Percentiles rank a stretch among this genome's conserved stretches.
phyloP scores from a whole-genome alignment of 495 filamentous ascomycete species.

The Tuber calosporum region DNA sequence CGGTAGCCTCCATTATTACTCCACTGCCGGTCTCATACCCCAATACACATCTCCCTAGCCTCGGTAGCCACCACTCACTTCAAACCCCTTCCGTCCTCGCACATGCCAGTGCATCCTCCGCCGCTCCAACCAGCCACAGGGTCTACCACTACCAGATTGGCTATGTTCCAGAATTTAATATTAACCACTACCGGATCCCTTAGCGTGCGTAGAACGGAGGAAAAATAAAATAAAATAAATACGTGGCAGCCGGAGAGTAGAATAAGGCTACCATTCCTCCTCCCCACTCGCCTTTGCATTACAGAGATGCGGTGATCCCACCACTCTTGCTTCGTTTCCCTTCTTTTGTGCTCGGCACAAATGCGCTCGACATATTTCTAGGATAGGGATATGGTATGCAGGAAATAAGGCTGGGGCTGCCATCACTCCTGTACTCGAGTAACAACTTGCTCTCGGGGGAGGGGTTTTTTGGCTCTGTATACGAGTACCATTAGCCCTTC shows the following conservation, averaged over 20 bases:
- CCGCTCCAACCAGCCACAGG: neutral
- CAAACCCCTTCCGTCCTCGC: slow-evolving; percentile 1
- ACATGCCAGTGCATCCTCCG: neutral
- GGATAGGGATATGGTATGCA: neutral
- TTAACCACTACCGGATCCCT: neutral
- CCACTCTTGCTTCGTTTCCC: neutral
- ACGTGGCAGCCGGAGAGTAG: neutral
- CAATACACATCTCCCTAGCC: neutral
- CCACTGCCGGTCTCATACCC: neutral
- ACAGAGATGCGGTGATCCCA: neutral
- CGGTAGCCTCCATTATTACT: no score
- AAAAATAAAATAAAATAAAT: neutral
- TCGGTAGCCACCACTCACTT: neutral
- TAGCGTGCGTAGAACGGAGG: neutral
- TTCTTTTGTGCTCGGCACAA: neutral
- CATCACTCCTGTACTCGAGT: neutral
- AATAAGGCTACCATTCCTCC: neutral
- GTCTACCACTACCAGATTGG: neutral
- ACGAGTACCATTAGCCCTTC: neutral
- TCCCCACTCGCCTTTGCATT: neutral
- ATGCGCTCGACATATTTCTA: neutral
- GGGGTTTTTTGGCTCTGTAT: neutral
- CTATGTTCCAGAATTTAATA: no score
- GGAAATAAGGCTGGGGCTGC: neutral
- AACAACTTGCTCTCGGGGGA: neutral